phyloP scores from a whole-genome alignment of 495 filamentous ascomycete genomes.

The Lepraria neglecta region DNA sequence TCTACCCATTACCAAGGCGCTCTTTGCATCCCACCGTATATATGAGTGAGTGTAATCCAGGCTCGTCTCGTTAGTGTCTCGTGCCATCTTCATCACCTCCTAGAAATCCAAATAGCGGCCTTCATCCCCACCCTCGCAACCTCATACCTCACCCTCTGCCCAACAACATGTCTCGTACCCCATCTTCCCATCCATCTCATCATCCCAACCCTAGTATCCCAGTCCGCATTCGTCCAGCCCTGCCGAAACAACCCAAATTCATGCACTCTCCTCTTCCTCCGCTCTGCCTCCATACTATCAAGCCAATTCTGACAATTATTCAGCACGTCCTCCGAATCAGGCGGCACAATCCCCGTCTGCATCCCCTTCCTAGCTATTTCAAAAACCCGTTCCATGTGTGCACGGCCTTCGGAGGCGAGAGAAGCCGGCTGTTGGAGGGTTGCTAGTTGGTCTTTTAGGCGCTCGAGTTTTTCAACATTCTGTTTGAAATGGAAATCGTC shows the following conservation, averaged over 20 bases:
- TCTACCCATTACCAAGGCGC: too few species aligned
- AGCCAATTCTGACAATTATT: neutral
- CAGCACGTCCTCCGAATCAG: neutral
- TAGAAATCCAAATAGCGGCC: neutral
- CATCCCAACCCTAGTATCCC: too few species aligned
- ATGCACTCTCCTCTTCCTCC: too few species aligned
- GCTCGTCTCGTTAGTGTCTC: too few species aligned
- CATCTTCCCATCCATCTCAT: too few species aligned
- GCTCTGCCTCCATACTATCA: neutral
- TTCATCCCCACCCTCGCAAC: neutral
- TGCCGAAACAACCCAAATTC: too few species aligned
- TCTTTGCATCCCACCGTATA: neutral
- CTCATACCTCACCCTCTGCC: too few species aligned
- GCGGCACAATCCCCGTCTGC: neutral
- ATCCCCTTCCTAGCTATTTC: neutral
- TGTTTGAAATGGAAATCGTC: neutral
- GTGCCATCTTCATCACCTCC: too few species aligned
- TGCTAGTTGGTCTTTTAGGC: neutral
- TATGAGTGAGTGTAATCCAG: neutral
- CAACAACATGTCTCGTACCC: too few species aligned
- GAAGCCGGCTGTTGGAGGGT: neutral
- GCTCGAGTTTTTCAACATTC: neutral
- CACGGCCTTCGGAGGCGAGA: neutral
- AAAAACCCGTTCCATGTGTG: neutral
- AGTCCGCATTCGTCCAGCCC: too few species aligned